phyloP scores from a whole-genome alignment of 2,329 filamentous ascomycete genomes.

The Fusarium citri region DNA sequence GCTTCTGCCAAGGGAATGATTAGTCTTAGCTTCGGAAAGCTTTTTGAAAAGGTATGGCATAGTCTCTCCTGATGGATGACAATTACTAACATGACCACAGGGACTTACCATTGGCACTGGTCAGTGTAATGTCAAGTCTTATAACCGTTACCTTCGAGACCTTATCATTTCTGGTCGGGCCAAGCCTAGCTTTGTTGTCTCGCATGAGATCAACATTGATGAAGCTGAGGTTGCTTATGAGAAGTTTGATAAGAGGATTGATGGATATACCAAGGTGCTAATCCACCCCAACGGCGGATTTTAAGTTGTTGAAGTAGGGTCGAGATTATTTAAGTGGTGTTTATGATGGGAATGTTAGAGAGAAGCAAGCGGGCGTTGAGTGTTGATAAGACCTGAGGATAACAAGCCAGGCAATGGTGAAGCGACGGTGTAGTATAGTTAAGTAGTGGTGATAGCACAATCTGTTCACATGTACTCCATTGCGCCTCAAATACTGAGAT shows the following conservation, averaged over 20 bases:
- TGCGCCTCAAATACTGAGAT: neutral
- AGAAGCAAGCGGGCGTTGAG: neutral
- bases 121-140: constrained; percentile 76
- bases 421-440: neutral
- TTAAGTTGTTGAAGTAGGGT: neutral
- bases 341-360: neutral
- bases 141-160: constrained; percentile 74
- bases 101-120: constrained; percentile 70
- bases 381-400: neutral
- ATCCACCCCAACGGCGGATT: constrained; percentile 71
- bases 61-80: fast-evolving
- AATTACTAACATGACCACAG: constrained; percentile 46
- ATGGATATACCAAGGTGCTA: constrained; percentile 75
- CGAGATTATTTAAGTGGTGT: neutral
- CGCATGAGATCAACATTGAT: constrained; percentile 72
- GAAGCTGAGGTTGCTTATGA: constrained; percentile 70
- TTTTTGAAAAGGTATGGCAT: constrained; percentile 69
- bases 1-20: constrained; percentile 72
- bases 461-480: neutral
- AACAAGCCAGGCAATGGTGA: neutral
- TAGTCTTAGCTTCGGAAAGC: constrained; percentile 72
- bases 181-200: constrained; percentile 75
- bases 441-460: neutral
- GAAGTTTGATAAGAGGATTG: constrained; percentile 74
- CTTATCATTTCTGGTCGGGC: constrained; percentile 73